Conservation (phyloP, 2,329 filamentous ascomycete species). For the Conoideocrella luteorostrata region DNA sequence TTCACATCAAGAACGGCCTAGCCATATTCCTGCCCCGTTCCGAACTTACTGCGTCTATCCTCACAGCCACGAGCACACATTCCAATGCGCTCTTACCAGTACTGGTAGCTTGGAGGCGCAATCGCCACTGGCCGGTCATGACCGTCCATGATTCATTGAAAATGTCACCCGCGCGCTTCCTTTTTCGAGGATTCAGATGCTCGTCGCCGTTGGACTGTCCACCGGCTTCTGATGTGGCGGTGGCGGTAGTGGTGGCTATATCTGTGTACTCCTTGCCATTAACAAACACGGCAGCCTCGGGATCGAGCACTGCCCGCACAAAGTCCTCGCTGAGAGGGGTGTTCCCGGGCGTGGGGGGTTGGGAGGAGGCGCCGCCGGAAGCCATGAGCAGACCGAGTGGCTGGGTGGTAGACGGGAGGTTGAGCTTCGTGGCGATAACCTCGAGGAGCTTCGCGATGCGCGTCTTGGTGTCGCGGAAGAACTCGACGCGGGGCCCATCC, state of each 20-base stretch:
- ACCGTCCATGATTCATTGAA: constrained; percentile 52
- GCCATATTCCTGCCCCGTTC: constrained; percentile 60
- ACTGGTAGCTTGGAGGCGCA: constrained; percentile 53
- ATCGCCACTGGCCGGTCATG: constrained; percentile 63
- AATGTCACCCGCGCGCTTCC: constrained; percentile 34
- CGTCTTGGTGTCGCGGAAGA: constrained; percentile 63
- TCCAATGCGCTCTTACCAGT: constrained; percentile 53
- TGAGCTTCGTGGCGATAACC: constrained; percentile 75
- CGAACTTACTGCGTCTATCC: constrained; percentile 63
- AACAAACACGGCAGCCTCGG: constrained; percentile 51
- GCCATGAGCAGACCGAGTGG: constrained; percentile 63
- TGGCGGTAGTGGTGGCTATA: too few relatives aligned
- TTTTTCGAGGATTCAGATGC: constrained; percentile 33
- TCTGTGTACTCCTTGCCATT: constrained; percentile 49
- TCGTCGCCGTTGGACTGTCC: constrained; percentile 20
- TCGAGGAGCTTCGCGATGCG: constrained; percentile 69
- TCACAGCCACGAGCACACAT: constrained; percentile 68
- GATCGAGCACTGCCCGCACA: constrained; percentile 58
- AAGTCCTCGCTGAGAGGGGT: constrained; percentile 64
- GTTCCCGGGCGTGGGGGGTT: constrained; percentile 60
- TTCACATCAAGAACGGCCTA: constrained; percentile 52
- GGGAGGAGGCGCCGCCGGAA: constrained; percentile 53
- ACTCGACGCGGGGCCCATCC: constrained; percentile 52
- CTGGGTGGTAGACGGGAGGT: constrained; percentile 52
- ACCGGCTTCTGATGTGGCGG: too few relatives aligned